phyloP scores from a whole-genome alignment of 1,284 basidiomycete species.

The Wolfiporia cocos region DNA sequence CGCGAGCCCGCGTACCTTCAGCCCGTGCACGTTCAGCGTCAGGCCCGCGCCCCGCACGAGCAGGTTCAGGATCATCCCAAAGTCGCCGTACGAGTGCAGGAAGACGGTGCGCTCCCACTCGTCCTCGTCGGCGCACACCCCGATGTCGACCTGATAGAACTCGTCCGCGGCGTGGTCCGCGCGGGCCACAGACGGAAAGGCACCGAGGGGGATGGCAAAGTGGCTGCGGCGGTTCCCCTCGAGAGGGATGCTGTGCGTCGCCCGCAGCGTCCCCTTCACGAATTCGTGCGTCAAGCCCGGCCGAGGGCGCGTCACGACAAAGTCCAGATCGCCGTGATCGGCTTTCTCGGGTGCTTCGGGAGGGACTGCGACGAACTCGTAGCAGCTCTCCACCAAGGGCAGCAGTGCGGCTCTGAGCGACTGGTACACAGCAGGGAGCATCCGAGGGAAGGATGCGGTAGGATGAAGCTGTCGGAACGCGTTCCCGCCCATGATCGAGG shows the following conservation, averaged over 20 bases:
- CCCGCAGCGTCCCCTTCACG: constrained; percentile 41
- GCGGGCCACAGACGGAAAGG: constrained; percentile 8
- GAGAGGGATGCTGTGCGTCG: constrained; percentile 38
- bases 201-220: constrained; percentile 45
- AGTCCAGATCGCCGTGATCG: constrained; percentile 63
- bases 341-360: constrained; percentile 55
- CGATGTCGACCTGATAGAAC: constrained; percentile 54
- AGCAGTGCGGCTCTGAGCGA: constrained; percentile 40
- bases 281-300: constrained; percentile 30
- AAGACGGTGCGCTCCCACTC: constrained; percentile 46
- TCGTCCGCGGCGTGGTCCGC: constrained; percentile 12
- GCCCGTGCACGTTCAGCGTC: constrained; percentile 42
- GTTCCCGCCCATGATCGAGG: constrained; percentile 64
- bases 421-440: constrained; percentile 45
- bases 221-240: constrained; percentile 52
- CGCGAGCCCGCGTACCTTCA: constrained; percentile 45
- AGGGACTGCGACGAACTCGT: constrained; percentile 44
- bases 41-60: constrained; percentile 47
- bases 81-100: constrained; percentile 60
- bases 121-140: constrained; percentile 43
- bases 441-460: constrained; percentile 47
- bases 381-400: constrained; percentile 37
- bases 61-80: constrained; percentile 59
- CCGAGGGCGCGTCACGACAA: constrained; percentile 43
- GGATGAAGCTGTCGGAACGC: constrained; percentile 48